phyloP scores from a whole-genome alignment of 495 filamentous ascomycete species.

The Annulohypoxylon nitens region DNA sequence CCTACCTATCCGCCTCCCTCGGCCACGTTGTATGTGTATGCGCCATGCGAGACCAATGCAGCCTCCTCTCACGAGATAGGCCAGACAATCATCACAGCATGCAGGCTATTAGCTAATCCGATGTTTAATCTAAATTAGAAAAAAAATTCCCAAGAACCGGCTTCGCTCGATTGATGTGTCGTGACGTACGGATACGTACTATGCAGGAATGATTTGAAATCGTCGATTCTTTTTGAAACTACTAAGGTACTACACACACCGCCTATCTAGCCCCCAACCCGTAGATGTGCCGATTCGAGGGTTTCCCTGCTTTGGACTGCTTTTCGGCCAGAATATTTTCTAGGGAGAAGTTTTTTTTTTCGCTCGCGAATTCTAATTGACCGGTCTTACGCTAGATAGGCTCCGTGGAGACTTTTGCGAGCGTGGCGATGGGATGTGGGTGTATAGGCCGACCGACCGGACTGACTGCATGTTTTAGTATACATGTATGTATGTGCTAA shows the following conservation, averaged over 20 bases:
- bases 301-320: slow-evolving; percentile 23
- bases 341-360: background rate
- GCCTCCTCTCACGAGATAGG: slow-evolving; percentile 19
- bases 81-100: slow-evolving; percentile 18
- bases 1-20: background rate
- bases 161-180: slow-evolving; percentile 12
- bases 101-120: slow-evolving; percentile 11
- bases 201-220: slow-evolving; percentile 31
- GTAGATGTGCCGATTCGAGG: slow-evolving; percentile 18
- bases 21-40: slow-evolving; percentile 29
- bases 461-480: slow-evolving; percentile 8
- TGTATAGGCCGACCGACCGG: background rate
- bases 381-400: slow-evolving; percentile 4
- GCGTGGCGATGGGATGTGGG: slow-evolving; percentile 1
- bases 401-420: background rate
- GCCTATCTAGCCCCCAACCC: slow-evolving; percentile 41
- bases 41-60: slow-evolving; percentile 23
- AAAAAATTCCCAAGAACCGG: background rate
- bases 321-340: background rate
- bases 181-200: slow-evolving; percentile 17
- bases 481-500: background rate
- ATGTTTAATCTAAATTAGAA: slow-evolving; percentile 7
- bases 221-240: slow-evolving; percentile 1
- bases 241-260: slow-evolving; percentile 21
- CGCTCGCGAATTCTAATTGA: slow-evolving; percentile 3